Conservation (phyloP, 164 flowering plant genomes). For the Vitis rupestris region DNA sequence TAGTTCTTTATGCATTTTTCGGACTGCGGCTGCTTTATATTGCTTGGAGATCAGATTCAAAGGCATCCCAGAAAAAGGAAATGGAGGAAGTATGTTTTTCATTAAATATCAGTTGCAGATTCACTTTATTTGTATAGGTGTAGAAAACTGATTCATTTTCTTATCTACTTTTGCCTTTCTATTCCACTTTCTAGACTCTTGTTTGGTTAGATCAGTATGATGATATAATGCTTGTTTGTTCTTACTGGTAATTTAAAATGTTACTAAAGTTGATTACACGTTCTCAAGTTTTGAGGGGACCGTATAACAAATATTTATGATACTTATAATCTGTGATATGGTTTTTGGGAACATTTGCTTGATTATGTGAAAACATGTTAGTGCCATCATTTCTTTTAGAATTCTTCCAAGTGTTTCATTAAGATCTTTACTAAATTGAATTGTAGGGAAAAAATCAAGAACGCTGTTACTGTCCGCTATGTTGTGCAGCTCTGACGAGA, state of each 20-base stretch:
- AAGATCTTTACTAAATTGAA: too few species aligned
- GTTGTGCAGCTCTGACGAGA: too few species aligned
- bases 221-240: background rate
- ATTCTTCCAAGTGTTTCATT: too few species aligned
- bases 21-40: slow-evolving; percentile 93
- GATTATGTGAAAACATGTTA: too few species aligned
- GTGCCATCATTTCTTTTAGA: too few species aligned
- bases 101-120: background rate
- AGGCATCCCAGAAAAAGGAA: slow-evolving; percentile 89
- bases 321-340: too few species aligned
- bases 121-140: background rate
- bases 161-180: background rate
- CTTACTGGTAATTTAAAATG: background rate
- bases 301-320: too few species aligned
- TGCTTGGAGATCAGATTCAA: slow-evolving; percentile 98
- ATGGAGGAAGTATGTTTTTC: slow-evolving; percentile 82
- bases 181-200: background rate
- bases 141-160: background rate
- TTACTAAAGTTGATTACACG: background rate
- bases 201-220: background rate
- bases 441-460: too few species aligned
- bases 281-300: background rate
- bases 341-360: too few species aligned
- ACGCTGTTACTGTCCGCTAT: too few species aligned
- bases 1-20: slow-evolving; percentile 95